Evolutionary conservation across 192 early-diverging fungal species (phyloP).

Genomic region (Coemansia guatemalensis): DNA sequence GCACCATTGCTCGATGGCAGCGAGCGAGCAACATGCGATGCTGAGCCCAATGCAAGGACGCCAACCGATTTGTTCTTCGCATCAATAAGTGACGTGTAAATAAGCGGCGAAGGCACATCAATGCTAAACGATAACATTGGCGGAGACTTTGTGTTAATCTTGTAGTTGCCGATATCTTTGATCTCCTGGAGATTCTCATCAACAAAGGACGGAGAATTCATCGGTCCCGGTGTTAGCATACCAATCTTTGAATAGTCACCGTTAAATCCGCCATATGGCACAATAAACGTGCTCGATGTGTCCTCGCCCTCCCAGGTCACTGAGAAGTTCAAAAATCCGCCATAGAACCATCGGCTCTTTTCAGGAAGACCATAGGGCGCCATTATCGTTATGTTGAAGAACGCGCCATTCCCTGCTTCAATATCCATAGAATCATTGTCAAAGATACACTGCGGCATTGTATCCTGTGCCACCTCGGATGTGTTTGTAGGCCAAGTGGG

Average conservation of each 20-base stretch:
- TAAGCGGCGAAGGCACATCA: not conserved
- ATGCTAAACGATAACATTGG: not conserved
- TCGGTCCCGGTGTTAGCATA: not conserved
- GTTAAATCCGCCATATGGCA: conserved; percentile 10
- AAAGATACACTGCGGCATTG: conserved; percentile 1
- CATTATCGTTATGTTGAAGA: conserved; percentile 2
- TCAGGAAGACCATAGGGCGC: not conserved
- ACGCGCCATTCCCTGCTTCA: not conserved
- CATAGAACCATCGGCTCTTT: conserved; percentile 6
- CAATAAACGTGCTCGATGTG: not conserved
- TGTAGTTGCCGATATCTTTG: not conserved
- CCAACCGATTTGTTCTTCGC: not conserved
- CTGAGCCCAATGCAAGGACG: not conserved
- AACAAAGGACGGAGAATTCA: not conserved
- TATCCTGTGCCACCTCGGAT: not conserved
- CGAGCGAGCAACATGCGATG: too few relatives aligned
- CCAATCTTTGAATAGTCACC: conserved; percentile 1
- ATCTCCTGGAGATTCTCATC: not conserved
- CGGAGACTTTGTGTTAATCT: not conserved
- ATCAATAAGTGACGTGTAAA: conserved; percentile 2
- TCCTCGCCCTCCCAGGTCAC: not conserved
- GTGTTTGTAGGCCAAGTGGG: conserved; percentile 5
- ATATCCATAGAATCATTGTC: not conserved
- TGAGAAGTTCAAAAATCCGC: conserved; percentile 4
- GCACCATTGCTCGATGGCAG: too few relatives aligned